Evolutionary conservation across 1,139 yeast genomes (phyloP), one percentile per base, ranked within the genome.

Genomic region (Hyphopichia pseudoburtonii): DNA sequence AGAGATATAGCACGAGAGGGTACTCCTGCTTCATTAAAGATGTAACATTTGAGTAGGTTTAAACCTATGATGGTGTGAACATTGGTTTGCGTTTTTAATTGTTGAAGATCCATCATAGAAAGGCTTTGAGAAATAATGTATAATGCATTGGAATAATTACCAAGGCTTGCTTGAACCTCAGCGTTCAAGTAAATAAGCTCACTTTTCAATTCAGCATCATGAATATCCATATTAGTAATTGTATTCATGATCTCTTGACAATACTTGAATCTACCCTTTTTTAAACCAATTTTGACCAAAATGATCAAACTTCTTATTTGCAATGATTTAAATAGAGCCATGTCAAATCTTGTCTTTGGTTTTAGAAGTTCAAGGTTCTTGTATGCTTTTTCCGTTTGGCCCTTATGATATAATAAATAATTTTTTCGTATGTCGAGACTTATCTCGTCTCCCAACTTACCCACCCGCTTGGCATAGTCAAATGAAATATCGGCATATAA

Each of bases 401-500:
- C 82, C 34, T 50, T 49, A 12, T 53, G 44, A 43, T 60, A 73
- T 4, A 52, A 45, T 4, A 68, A 45, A 38, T 60, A 57, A 2
- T 75, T 64, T 33, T 54, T 55, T 35, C 80, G 60, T 17, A 73
- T 60, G 36, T 56, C 50, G 5, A 75, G 57, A 2, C 70, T 56
- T 2, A 70, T 54, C 31, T 55, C 55, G 32, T 73, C 78, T n/a
- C 57, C 53, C 39, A 56, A 51, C 41, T 61, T 66, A 7, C 63
- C 72, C 28, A 53, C 45, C 6, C 47, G 40, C 29, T 44, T 42
- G 6, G 70, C 56, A 19, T 62, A 54, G 1, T 55, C 66, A 15
- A 66, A 35, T 0, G 81, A 76, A 16, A 78, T 56, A 2, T 69
- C 71, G 16, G 64, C 57, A 50, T 78, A 79, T 1, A 71, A 54